phyloP scores from a whole-genome alignment of 352 stramenopile genomes.

The Pythium myriotylum region DNA sequence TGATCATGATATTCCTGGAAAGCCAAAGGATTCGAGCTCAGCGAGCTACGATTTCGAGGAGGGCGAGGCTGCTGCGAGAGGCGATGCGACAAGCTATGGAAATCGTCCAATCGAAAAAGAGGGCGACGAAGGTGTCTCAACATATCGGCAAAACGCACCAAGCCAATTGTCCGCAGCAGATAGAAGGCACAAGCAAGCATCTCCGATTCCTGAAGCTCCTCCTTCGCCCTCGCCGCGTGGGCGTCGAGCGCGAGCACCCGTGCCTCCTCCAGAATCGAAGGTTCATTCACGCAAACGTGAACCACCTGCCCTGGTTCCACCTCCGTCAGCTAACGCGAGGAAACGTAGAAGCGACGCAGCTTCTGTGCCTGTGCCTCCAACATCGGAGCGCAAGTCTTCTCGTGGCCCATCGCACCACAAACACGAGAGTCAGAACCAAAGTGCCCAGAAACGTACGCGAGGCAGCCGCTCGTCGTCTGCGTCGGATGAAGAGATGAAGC shows the following conservation, averaged over 20 bases:
- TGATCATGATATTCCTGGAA: neutral
- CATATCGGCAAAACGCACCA: slow-evolving; percentile 25
- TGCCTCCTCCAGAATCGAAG: slow-evolving; percentile 14
- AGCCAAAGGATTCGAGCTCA: neutral
- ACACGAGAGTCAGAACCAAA: neutral
- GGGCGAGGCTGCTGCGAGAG: neutral
- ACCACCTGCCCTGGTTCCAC: neutral
- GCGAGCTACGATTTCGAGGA: neutral
- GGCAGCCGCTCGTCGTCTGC: neutral
- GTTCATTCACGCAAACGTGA: slow-evolving; percentile 15
- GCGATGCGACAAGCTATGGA: neutral
- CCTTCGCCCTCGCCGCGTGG: slow-evolving; percentile 21
- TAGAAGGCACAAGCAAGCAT: slow-evolving; percentile 7
- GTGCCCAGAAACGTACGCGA: slow-evolving; percentile 7
- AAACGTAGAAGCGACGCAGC: slow-evolving; percentile 19
- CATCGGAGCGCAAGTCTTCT: slow-evolving; percentile 7
- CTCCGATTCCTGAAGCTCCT: neutral
- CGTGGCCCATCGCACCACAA: slow-evolving; percentile 7
- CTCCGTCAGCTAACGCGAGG: slow-evolving; percentile 1
- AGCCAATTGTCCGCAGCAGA: slow-evolving; percentile 7
- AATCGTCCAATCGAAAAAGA: neutral
- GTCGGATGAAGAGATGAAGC: slow-evolving; percentile 15
- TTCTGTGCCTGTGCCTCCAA: neutral
- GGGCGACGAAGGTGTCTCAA: neutral
- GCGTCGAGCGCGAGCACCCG: slow-evolving; percentile 4